These are phyloP conservation scores for Cyclotella kingstonii DNA, from an alignment of 108 stramenopile genomes.

Conservation along the genomic window DNA sequence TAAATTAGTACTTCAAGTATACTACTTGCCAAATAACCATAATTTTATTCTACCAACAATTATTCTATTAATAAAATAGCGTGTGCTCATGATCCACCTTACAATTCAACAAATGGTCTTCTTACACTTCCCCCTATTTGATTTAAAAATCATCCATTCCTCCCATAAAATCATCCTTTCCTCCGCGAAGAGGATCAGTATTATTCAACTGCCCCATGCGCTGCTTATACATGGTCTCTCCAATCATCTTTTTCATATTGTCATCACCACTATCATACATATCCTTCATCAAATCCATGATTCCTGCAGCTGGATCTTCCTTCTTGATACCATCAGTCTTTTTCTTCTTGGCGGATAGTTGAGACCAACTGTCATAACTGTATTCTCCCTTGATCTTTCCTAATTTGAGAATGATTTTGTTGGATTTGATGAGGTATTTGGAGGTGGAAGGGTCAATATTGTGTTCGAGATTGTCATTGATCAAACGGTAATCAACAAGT, in stretches of 20 bases:
- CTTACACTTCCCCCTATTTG: not conserved
- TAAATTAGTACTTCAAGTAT: too few species aligned
- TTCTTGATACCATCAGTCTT: conserved; percentile 33
- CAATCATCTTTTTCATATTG: conserved; percentile 94
- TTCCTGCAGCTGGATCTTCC: conserved; percentile 66
- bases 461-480: conserved; percentile 90
- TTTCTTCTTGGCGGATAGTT: conserved; percentile 81
- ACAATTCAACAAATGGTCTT: too few species aligned
- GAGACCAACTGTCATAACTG: conserved; percentile 83
- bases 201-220: conserved; percentile 66
- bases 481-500: conserved; percentile 89
- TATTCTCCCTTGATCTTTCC: conserved; percentile 88
- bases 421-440: conserved; percentile 85
- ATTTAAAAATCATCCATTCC: conserved; percentile 10
- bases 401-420: conserved; percentile 89
- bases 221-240: conserved; percentile 93
- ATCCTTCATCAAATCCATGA: conserved; percentile 98
- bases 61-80: too few species aligned
- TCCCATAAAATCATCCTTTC: conserved; percentile 36
- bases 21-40: too few species aligned
- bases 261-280: conserved; percentile 97
- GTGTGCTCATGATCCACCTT: too few species aligned
- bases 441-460: conserved; percentile 84
- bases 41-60: too few species aligned
- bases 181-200: conserved; percentile 22